Evolutionary conservation across 2,329 filamentous ascomycete genomes (phyloP).

Genomic region (Drechslera avenae): DNA sequence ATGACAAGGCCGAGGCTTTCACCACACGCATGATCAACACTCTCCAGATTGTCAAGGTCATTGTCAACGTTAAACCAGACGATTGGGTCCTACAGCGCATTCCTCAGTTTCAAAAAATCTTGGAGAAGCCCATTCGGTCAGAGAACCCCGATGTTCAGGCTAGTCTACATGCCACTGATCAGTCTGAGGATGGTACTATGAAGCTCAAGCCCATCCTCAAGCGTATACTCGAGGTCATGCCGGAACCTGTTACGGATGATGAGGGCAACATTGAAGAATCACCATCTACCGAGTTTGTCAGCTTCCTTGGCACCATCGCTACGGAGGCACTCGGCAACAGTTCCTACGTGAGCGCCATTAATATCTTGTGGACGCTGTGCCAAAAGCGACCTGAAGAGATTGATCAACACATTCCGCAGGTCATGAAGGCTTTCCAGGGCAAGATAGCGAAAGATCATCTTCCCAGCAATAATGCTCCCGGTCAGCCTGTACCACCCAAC

Average conservation of each 20-base stretch:
- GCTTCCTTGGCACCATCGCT: constrained; percentile 81
- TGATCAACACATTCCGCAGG: constrained; percentile 81
- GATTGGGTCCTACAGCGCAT: constrained; percentile 88
- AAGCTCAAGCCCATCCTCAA: constrained; percentile 74
- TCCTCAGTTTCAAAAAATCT: constrained; percentile 77
- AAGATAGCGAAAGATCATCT: constrained; percentile 96
- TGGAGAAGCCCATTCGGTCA: constrained; percentile 86
- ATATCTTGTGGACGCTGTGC: constrained; percentile 89
- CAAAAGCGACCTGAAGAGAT: constrained; percentile 84
- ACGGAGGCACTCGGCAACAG: constrained; percentile 82
- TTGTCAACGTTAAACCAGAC: constrained; percentile 84
- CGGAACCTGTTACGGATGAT: constrained; percentile 81
- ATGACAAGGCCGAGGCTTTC: constrained; percentile 69
- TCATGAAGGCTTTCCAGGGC: constrained; percentile 92
- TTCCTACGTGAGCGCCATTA: constrained; percentile 86
- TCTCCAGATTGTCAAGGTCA: constrained; percentile 86
- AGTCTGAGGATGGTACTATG: constrained; percentile 66
- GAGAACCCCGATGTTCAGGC: constrained; percentile 94
- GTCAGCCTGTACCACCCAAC: constrained; percentile 35
- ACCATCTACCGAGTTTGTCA: constrained; percentile 84
- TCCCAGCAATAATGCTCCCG: constrained; percentile 59
- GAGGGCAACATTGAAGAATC: constrained; percentile 76
- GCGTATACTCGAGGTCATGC: constrained; percentile 85
- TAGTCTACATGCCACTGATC: constrained; percentile 77
- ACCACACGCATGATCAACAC: constrained; percentile 90